Base-by-base conservation (phyloP, 306 rosid genomes). In the Coriaria nepalensis region DNA sequence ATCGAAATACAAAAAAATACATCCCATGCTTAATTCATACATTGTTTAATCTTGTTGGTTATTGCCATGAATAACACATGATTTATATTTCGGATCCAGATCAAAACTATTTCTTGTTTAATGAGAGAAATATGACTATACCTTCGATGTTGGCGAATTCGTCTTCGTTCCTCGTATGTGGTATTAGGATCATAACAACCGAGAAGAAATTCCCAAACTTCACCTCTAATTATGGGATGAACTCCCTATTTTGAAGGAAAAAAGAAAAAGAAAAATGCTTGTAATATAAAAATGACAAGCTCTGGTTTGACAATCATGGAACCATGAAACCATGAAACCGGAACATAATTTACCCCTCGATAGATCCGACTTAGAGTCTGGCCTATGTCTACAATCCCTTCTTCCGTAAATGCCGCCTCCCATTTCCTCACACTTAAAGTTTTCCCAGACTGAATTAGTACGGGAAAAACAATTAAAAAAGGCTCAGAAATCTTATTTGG, bases 121-220 rank as follows among this genome's bases (percentile, higher is more conserved):
- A 33, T 40, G 15, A 29, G 15, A 45, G 45, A 43, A 37, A 13
- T 65, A 65, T 49, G 40, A 8, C 11, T 32, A 46, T 72, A 92
- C 98, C 96, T 79, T 62, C 96, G 77, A 11, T 32, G 86, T 47
- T 74, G 65, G 45, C 78, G 88, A 57, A 85, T 63, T 41, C 51
- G 79, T 49, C 82, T 94, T 71, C 98, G 66, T 73, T 92, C 96
- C n/a, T 92, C 94, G 62, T 68, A 82, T 64, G 96, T 73, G 78
- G 93, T 82, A 43, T 33, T 62, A 33, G 94, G 93, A 52, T 82
- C 86, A 58, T 73, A 92, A 65, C 94, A 92, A 62, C 96, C 98
- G 45, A 92, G 94, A 60, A 92, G 74, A 75, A 92, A 92, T 47
- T 92, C 96, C 98, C 98, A 92, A 41, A 92, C 98, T 77, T 92